A percentile compares a stretch with the other conserved stretches of the same genome.
These are phyloP conservation scores for Phytophthora lateralis DNA, from an alignment of 352 stramenopile species.

Conservation along the genomic window DNA sequence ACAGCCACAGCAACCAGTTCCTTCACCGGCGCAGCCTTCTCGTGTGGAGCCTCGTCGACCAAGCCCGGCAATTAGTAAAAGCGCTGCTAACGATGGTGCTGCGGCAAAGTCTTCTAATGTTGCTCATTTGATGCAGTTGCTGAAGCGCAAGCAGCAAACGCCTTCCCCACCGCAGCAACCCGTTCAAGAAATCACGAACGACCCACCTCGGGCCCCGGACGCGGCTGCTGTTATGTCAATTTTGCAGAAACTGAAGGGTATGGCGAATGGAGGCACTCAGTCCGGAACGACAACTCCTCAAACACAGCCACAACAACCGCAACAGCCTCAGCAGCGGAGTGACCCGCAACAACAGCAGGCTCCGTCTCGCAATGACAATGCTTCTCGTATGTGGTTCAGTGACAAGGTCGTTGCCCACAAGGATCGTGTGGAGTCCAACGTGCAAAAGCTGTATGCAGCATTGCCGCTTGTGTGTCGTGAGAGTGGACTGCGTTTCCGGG, in stretches of 20 bases:
- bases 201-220: constrained; percentile 57
- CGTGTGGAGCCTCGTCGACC: constrained; percentile 23
- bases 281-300: constrained; percentile 18
- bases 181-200: constrained; percentile 63
- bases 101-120: constrained; percentile 71
- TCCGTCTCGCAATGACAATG: constrained; percentile 37
- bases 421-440: constrained; percentile 83
- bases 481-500: constrained; percentile 81
- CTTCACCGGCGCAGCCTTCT: constrained; percentile 23
- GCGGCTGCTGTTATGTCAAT: constrained; percentile 86
- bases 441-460: constrained; percentile 86
- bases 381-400: constrained; percentile 87
- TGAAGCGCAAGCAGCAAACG: constrained; percentile 70
- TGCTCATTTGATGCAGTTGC: constrained; percentile 80
- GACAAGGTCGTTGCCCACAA: constrained; percentile 85
- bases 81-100: constrained; percentile 18
- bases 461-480: constrained; percentile 82
- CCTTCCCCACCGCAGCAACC: constrained; percentile 31
- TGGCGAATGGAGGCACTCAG: constrained; percentile 34
- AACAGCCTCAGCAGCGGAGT: constrained; percentile 24
- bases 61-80: constrained; percentile 20
- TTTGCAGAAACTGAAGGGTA: constrained; percentile 78
- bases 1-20: constrained; percentile 7
- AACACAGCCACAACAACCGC: constrained; percentile 16
- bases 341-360: constrained; percentile 17